Evolutionary conservation across 345 rosid species (phyloP), one percentile per base, ranked within the genome.

Genomic region (Hevea brasiliensis): DNA sequence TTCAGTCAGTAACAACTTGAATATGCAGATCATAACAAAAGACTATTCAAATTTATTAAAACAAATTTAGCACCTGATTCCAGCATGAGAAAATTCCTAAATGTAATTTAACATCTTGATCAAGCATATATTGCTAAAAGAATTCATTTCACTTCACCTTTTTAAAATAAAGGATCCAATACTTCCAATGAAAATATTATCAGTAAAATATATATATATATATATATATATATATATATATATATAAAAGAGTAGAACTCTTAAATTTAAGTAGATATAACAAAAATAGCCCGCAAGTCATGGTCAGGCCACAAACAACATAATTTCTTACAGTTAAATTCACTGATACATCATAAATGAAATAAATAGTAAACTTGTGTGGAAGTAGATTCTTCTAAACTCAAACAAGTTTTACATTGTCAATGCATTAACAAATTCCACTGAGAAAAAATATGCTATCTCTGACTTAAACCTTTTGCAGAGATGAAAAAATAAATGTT

Each of bases 1-100:
- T 76, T 44, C 50, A 57, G 58, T 67, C 50, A 64, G 44, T 23
- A 64, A 13, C 54, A 20, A 8, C 61, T 57, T 57, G 29, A 3
- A 24, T 26, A 9, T 15, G 1, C 32, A 53, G 13, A 14, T 48
- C 32, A 26, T n/a, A 29, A 13, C 35, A 14, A 60, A 26, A 32
- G 2, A 29, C 42, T 29, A 60, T 3, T 60, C 42, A 29, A 26
- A 60, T 29, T 26, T 5, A 60, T 29, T 12, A 10, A 40, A 60
- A 0, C 29, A 60, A 3, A 15, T 29, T 29, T 60, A 60, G 41
- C 42, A 60, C 42, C 26, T 6, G 65, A 29, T 27, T n/a, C n/a
- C n/a, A 9, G 29, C 29, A 24, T 58, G 62, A 58, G 13, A 24
- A 58, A 27, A 58, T 58, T 5, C 27, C 27, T 60, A 12, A 12